phyloP scores from a whole-genome alignment of 306 rosid species.

The Cucumis sativus region Cucumber_9930_V3 NC_026661.2:767501-768000 shows the following conservation, averaged over 20 bases:
- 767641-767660: too few relatives aligned
- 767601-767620: too few relatives aligned
- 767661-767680: too few relatives aligned
- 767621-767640: too few relatives aligned
- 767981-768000: constrained; percentile 48
- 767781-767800: neutral
- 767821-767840: neutral
- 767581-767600: too few relatives aligned
- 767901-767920: constrained; percentile 38
- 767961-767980: constrained; percentile 39
- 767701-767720: neutral
- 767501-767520: too few relatives aligned
- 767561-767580: too few relatives aligned
- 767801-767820: neutral
- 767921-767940: constrained; percentile 49
- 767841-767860: neutral
- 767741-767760: neutral
- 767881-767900: constrained; percentile 25
- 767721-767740: neutral
- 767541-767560: too few relatives aligned
- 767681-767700: neutral
- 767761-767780: neutral
- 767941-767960: constrained; percentile 60
- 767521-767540: too few relatives aligned
- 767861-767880: neutral